Evolutionary conservation across 805 yeast species (phyloP).

Genomic region (Pichia phayaonensis): DNA sequence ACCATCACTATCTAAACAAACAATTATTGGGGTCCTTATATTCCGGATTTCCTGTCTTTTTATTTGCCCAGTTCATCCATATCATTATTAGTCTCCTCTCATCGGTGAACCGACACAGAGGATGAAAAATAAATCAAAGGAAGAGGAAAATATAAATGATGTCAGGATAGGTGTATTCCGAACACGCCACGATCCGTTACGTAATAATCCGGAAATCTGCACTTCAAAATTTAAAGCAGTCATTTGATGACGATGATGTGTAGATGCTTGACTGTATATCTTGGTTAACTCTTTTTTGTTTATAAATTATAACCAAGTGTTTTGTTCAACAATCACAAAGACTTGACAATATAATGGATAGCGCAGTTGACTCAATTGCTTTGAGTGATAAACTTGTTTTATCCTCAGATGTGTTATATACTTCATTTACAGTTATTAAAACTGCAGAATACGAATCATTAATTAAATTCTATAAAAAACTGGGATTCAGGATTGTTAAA

Average conservation of each 20-base stretch:
- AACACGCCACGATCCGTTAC: neutral
- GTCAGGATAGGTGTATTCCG: neutral
- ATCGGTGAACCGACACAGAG: neutral
- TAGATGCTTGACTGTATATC: too few species aligned
- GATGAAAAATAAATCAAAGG: neutral
- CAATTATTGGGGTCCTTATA: neutral
- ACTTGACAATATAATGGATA: neutral
- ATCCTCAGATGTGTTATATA: slow-evolving; percentile 36
- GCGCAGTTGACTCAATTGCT: neutral
- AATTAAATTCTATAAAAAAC: slow-evolving; percentile 46
- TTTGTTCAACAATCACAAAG: neutral
- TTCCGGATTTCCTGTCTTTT: neutral
- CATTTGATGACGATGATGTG: neutral
- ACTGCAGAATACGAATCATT: slow-evolving; percentile 38
- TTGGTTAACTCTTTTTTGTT: neutral
- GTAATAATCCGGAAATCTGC: neutral
- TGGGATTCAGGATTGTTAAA: slow-evolving; percentile 58
- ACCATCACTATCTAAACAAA: neutral
- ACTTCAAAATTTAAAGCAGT: neutral
- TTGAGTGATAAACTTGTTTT: slow-evolving; percentile 1
- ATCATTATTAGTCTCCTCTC: neutral
- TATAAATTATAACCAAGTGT: neutral
- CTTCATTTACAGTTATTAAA: slow-evolving; percentile 54
- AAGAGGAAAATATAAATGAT: neutral
- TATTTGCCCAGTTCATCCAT: neutral